A percentile compares a stretch with the other conserved stretches of the same genome.
Conservation (phyloP, 2,329 filamentous ascomycete species). For the Falciphora oryzae region DNA sequence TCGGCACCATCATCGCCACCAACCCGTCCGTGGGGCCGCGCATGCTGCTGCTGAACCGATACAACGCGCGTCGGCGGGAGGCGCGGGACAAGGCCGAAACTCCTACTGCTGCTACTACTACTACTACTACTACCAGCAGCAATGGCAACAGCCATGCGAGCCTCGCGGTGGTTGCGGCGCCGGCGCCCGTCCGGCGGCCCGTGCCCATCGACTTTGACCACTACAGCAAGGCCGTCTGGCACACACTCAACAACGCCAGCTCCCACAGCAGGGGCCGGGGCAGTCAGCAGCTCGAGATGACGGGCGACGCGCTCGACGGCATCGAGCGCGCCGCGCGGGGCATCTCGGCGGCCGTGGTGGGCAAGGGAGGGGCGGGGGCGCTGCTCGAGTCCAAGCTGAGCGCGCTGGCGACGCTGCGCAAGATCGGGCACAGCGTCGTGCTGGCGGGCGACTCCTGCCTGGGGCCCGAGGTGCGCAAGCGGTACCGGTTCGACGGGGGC, state of each 20-base stretch:
- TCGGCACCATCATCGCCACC: neutral
- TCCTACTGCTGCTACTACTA: too few relatives aligned
- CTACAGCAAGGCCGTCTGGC: neutral
- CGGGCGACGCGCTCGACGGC: neutral
- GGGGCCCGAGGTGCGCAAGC: neutral
- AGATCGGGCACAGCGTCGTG: neutral
- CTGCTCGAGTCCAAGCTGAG: neutral
- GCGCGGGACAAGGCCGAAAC: too few relatives aligned
- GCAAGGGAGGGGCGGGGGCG: too few relatives aligned
- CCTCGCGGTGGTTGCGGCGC: too few relatives aligned
- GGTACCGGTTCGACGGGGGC: neutral
- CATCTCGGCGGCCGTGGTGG: neutral
- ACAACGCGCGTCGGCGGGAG: neutral
- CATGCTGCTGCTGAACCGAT: neutral
- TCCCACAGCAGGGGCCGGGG: neutral
- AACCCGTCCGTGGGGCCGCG: neutral
- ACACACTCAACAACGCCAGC: neutral
- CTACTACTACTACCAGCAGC: too few relatives aligned
- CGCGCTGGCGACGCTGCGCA: neutral
- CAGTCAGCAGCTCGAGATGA: neutral
- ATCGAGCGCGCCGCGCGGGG: neutral
- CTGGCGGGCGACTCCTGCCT: neutral
- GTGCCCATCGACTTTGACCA: neutral
- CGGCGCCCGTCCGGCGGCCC: too few relatives aligned
- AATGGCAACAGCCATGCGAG: neutral